Conservation (phyloP, 2,329 filamentous ascomycete genomes). For the Microdochium bolleyi region DNA sequence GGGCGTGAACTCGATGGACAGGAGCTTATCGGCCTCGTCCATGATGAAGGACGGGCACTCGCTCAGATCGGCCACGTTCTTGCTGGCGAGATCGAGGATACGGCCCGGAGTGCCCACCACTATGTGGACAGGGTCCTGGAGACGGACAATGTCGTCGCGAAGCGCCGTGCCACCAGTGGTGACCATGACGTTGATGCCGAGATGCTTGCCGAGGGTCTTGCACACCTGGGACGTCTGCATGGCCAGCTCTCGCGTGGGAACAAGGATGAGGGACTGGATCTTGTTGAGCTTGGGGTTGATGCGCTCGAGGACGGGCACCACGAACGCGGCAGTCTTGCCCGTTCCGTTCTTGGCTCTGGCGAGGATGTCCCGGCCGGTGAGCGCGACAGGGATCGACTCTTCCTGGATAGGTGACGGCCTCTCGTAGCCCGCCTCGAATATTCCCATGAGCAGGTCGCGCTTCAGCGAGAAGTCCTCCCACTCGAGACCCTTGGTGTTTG, state of each 20-base stretch:
- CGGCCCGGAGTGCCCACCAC: conserved; percentile 94
- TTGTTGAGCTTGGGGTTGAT: conserved; percentile 96
- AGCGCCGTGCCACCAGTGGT: conserved; percentile 93
- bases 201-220: conserved; percentile 95
- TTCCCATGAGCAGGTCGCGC: conserved; percentile 94
- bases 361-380: conserved; percentile 90
- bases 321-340: conserved; percentile 95
- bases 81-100: conserved; percentile 92
- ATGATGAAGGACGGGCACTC: conserved; percentile 98
- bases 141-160: conserved; percentile 91
- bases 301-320: conserved; percentile 89
- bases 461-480: conserved; percentile 97
- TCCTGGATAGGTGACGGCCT: conserved; percentile 99
- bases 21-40: conserved; percentile 97
- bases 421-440: conserved; percentile 98
- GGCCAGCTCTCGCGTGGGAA: conserved; percentile 92
- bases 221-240: conserved; percentile 98
- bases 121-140: conserved; percentile 92
- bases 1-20: conserved; percentile 93
- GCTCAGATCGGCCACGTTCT: conserved; percentile 91
- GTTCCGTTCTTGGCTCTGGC: conserved; percentile 98
- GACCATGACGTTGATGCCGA: conserved; percentile 98
- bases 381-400: conserved; percentile 93
- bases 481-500: conserved; percentile 92
- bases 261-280: conserved; percentile 92